Conservation (phyloP, 768 basidiomycete species). For the Mycena latifolia region DNA sequence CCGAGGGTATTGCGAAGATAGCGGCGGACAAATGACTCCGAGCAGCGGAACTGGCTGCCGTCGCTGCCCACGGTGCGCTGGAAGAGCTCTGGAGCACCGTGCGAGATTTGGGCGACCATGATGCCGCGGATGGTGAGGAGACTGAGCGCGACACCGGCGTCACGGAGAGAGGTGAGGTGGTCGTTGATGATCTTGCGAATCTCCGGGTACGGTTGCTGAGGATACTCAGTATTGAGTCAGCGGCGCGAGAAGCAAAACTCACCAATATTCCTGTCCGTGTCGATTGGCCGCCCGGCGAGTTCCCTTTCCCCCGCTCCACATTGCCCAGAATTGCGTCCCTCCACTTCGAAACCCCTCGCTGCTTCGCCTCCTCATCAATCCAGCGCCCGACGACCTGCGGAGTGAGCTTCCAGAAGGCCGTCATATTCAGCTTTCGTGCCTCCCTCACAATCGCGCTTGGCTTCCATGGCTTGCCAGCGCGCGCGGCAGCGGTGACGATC, state of each 20-base stretch:
- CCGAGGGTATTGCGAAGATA: slow-evolving; percentile 40
- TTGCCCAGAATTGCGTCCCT: neutral
- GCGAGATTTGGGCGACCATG: slow-evolving; percentile 37
- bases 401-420: neutral
- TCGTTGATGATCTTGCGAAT: slow-evolving; percentile 27
- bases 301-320: neutral
- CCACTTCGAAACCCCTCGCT: slow-evolving; percentile 1
- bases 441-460: neutral
- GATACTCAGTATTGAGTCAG: too few relatives aligned
- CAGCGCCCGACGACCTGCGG: slow-evolving; percentile 31
- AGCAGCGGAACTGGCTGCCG: slow-evolving; percentile 38
- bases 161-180: slow-evolving; percentile 31
- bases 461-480: neutral
- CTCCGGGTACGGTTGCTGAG: slow-evolving; percentile 21
- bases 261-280: too few relatives aligned
- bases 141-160: slow-evolving; percentile 33
- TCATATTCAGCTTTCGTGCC: slow-evolving; percentile 17
- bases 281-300: neutral
- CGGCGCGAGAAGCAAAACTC: too few relatives aligned
- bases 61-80: slow-evolving; percentile 5
- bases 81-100: slow-evolving; percentile 28
- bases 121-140: slow-evolving; percentile 39
- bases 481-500: slow-evolving; percentile 14
- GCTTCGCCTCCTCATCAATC: slow-evolving; percentile 14
- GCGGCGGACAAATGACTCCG: slow-evolving; percentile 39